Evolutionary conservation across 1,284 basidiomycete genomes (phyloP).

Genomic region (Cutaneotrichosporon spelunceum): DNA sequence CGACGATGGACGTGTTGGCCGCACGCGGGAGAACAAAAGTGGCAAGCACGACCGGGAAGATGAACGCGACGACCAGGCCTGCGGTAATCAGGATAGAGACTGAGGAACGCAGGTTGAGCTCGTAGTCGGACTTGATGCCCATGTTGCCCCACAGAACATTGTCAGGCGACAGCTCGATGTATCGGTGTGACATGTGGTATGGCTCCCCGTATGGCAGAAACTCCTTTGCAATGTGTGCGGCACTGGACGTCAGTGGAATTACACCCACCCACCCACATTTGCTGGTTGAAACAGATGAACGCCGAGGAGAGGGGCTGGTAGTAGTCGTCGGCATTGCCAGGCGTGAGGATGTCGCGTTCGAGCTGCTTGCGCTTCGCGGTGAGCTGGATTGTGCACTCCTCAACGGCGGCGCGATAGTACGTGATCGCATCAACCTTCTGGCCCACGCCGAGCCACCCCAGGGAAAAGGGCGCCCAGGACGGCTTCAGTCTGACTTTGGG

Average conservation of each 20-base stretch:
- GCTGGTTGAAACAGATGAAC: slow-evolving; percentile 89
- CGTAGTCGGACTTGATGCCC: slow-evolving; percentile 67
- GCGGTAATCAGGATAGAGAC: slow-evolving; percentile 56
- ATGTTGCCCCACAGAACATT: slow-evolving; percentile 67
- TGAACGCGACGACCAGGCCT: slow-evolving; percentile 65
- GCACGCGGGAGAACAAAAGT: neutral
- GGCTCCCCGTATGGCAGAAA: neutral
- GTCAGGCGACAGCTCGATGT: slow-evolving; percentile 64
- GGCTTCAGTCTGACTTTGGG: slow-evolving; percentile 74
- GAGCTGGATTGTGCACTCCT: slow-evolving; percentile 33
- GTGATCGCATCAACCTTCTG: slow-evolving; percentile 88
- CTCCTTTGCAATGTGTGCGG: neutral
- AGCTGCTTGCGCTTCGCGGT: slow-evolving; percentile 50
- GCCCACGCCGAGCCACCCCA: slow-evolving; percentile 62
- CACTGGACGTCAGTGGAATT: neutral
- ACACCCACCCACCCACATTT: slow-evolving; percentile 56
- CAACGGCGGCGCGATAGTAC: slow-evolving; percentile 61
- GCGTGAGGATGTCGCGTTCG: slow-evolving; percentile 46
- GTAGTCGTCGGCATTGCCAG: slow-evolving; percentile 47
- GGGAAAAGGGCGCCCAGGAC: slow-evolving; percentile 58
- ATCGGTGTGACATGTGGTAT: slow-evolving; percentile 61
- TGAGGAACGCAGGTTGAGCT: slow-evolving; percentile 61
- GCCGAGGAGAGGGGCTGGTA: slow-evolving; percentile 71
- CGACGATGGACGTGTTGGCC: neutral
- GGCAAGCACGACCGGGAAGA: neutral